Evolutionary conservation across 768 basidiomycete species (phyloP).

Genomic region (Podaxis sp.): DNA sequence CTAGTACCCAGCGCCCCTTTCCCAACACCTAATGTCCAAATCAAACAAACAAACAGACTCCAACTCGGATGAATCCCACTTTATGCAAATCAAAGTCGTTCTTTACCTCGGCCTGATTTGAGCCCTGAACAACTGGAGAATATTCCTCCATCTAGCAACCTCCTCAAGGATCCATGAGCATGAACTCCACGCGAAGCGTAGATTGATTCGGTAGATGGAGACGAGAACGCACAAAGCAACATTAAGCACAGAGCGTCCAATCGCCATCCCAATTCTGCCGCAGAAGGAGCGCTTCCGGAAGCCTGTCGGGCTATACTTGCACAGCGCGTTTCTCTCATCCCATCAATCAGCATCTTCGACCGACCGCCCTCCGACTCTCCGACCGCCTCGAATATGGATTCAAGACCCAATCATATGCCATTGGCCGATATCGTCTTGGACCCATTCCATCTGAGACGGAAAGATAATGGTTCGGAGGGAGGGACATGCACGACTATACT

Average conservation of each 20-base stretch:
- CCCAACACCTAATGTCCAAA: neutral
- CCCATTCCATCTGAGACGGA: conserved; percentile 57
- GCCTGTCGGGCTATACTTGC: neutral
- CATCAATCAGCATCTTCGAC: conserved; percentile 16
- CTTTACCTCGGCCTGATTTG: neutral
- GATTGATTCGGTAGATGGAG: neutral
- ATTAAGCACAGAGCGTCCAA: conserved; percentile 6
- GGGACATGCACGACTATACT: conserved; percentile 57
- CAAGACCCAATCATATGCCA: conserved; percentile 26
- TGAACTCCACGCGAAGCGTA: neutral
- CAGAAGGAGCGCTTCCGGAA: conserved; percentile 6
- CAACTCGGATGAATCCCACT: neutral
- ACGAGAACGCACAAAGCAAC: neutral
- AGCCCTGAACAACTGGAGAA: neutral
- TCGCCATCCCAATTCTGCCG: conserved; percentile 6
- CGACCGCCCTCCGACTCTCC: neutral
- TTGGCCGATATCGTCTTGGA: conserved; percentile 28
- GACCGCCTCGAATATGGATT: neutral
- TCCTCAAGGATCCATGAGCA: neutral
- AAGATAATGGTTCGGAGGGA: conserved; percentile 53
- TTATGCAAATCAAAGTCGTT: neutral
- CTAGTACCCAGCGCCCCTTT: neutral
- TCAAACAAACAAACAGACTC: neutral
- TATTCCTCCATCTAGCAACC: neutral
- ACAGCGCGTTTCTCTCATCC: neutral